Conservation (phyloP, 2,329 filamentous ascomycete genomes). For the Elsinoe ampelina region DNA sequence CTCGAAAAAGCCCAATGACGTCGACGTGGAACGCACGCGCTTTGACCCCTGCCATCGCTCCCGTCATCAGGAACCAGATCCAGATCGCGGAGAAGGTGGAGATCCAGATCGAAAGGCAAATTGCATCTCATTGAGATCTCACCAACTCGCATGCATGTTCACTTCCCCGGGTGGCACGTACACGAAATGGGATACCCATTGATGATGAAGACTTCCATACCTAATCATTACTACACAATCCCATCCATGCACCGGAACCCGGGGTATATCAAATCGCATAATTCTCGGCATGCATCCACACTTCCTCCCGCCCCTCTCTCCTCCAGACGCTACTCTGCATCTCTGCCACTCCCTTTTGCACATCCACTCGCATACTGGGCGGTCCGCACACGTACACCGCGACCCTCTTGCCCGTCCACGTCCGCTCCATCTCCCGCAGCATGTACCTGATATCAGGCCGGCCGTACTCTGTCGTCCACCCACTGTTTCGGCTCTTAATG, state of each 20-base stretch:
- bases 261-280: constrained; percentile 60
- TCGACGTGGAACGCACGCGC: neutral
- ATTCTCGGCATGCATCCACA: constrained; percentile 91
- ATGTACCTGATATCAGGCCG: constrained; percentile 81
- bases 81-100: neutral
- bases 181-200: neutral
- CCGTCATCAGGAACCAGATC: constrained; percentile 2
- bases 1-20: neutral
- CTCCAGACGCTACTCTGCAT: constrained; percentile 74
- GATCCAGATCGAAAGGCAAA: neutral
- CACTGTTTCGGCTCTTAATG: constrained; percentile 47
- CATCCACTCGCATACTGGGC: constrained; percentile 74
- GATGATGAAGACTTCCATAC: neutral
- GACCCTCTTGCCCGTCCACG: constrained; percentile 69
- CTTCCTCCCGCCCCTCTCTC: constrained; percentile 68
- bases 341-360: constrained; percentile 73
- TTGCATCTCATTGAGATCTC: neutral
- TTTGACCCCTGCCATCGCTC: neutral
- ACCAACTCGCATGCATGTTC: too few species aligned
- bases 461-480: constrained; percentile 89
- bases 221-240: neutral
- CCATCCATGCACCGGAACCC: neutral
- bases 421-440: constrained; percentile 70
- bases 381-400: constrained; percentile 93
- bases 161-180: too few species aligned